Base-by-base conservation (phyloP, 805 yeast species). In the Cyberlindnera euphorbiae region DNA sequence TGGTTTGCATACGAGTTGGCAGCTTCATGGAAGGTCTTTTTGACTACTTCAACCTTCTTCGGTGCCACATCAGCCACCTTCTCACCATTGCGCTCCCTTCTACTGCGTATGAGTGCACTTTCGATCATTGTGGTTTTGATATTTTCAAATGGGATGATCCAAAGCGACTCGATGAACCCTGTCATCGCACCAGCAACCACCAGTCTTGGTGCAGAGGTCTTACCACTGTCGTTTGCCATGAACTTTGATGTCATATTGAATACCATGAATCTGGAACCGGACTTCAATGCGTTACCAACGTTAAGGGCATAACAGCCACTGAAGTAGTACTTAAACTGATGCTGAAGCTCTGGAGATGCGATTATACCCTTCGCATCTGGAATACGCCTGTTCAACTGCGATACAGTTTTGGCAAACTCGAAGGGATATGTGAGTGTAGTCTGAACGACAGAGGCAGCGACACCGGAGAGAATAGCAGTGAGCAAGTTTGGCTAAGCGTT, bases 61-160 rank as follows among this genome's bases (percentile, higher is more conserved):
- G 28, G 26, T 9, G 27, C 25, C 18, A 19, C 50, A 16, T 39
- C 31, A 6, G 54, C 44, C 5, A 53, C 46, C 7, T 60, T 61
- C 16, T 48, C 41, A 8, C 53, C 55, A 6, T 17, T 36, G 36
- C 36, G 34, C 31, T 47, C 52, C 32, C 55, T 43, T 46, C 36
- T 52, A 38, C 55, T 46, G 36, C 49, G 48, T 17, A 59, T 52
- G 54, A 71, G 48, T 32, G 79, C 67, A 53, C 82, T 79, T 50
- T 86, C 94, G 42, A 87, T 79, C 84, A 84, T 75, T 8, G 82
- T 70, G 2, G 83, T 79, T 54, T 87, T 87, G 46, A 87, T 68
- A 52, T 81, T 84, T 53, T 90, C 98, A 56, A 90, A 89, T 0
- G 97, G 98, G 14, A 93, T 83, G 16, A 90, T 76, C 70, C 83